These are phyloP conservation scores for Magnolia changhungtana DNA, from an alignment of 164 flowering plant species.

Conservation along the genomic window DNA sequence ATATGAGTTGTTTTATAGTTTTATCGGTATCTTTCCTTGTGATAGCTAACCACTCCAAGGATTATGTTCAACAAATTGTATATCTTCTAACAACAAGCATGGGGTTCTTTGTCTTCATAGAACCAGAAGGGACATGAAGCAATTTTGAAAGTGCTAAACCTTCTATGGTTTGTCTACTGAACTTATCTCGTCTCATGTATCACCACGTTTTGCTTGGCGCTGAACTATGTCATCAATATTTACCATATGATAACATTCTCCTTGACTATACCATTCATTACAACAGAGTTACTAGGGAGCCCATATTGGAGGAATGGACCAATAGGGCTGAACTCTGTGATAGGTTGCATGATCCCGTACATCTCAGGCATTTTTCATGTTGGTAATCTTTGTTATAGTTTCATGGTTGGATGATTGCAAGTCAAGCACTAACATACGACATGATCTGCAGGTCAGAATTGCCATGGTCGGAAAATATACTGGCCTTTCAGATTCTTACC, in stretches of 20 bases:
- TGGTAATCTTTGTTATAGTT: neutral
- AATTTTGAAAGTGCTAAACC: slow-evolving; percentile 73
- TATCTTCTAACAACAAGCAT: neutral
- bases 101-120: slow-evolving; percentile 27
- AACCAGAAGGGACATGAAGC: slow-evolving; percentile 95
- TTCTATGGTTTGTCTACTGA: slow-evolving; percentile 53
- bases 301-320: slow-evolving; percentile 75
- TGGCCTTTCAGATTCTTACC: slow-evolving; percentile 89
- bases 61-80: neutral
- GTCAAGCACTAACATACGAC: neutral
- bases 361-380: slow-evolving; percentile 16
- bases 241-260: neutral
- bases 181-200: slow-evolving; percentile 5
- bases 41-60: no score
- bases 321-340: slow-evolving; percentile 60
- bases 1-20: neutral
- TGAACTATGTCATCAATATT: neutral
- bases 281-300: slow-evolving; percentile 52
- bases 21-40: neutral
- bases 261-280: slow-evolving; percentile 1
- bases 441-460: slow-evolving; percentile 68
- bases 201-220: neutral
- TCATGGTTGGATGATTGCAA: neutral
- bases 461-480: slow-evolving; percentile 99
- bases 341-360: slow-evolving; percentile 61